Conservation (phyloP, 2,329 filamentous ascomycete genomes). For the Arthrobotrys entomopaga region DNA sequence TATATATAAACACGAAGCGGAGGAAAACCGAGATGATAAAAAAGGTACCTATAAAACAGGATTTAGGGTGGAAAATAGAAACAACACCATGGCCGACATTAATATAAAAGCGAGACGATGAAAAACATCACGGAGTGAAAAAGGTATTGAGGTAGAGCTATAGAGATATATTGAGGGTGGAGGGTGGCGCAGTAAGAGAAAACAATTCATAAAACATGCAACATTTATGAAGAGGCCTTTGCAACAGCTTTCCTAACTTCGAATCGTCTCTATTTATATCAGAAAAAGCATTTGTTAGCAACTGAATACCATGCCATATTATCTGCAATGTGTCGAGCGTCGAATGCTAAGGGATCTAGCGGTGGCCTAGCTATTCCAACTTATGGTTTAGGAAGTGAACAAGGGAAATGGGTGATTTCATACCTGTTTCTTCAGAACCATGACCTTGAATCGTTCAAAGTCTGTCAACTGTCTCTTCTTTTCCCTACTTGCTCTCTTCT, state of each 20-base stretch:
- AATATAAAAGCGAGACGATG: slow-evolving; percentile 44
- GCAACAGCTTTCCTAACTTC: slow-evolving; percentile 96
- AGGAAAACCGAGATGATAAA: slow-evolving; percentile 47
- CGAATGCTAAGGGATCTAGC: neutral
- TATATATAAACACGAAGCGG: slow-evolving; percentile 54
- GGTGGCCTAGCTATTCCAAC: neutral
- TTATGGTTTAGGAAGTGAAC: neutral
- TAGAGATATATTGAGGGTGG: slow-evolving; percentile 8
- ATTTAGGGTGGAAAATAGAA: slow-evolving; percentile 41
- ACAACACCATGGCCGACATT: slow-evolving; percentile 53
- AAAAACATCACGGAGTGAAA: slow-evolving; percentile 36
- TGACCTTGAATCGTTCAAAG: slow-evolving; percentile 99
- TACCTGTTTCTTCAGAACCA: slow-evolving; percentile 99
- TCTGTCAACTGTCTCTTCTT: slow-evolving; percentile 92
- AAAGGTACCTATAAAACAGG: slow-evolving; percentile 50
- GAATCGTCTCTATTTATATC: slow-evolving; percentile 75
- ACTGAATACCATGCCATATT: neutral
- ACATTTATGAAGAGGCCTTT: slow-evolving; percentile 85
- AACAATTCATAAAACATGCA: slow-evolving; percentile 60
- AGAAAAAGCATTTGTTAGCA: neutral
- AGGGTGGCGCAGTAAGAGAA: slow-evolving; percentile 11
- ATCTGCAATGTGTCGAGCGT: neutral
- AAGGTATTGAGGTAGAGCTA: slow-evolving; percentile 36
- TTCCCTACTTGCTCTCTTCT: slow-evolving; percentile 86
- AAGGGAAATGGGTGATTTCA: slow-evolving; percentile 58